Conservation (phyloP, 768 basidiomycete species). For the Phanerochaete sordida region DNA sequence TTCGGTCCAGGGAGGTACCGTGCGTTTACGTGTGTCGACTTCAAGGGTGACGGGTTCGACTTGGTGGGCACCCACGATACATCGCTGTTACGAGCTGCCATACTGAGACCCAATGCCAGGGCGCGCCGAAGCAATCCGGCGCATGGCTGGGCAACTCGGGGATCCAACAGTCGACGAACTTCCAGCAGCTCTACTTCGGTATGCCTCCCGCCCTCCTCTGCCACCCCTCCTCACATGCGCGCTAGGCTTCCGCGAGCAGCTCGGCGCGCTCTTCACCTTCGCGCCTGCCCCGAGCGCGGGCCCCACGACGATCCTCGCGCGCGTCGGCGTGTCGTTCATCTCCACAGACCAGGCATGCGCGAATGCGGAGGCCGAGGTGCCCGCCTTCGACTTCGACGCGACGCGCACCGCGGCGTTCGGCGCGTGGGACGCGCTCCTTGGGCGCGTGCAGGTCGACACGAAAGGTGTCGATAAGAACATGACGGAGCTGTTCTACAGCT, state of each 20-base stretch:
- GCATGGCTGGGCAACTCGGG: conserved; percentile 50
- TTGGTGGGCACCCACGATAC: conserved; percentile 13
- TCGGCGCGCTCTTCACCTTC: conserved; percentile 54
- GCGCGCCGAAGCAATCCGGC: conserved; percentile 49
- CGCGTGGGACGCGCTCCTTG: conserved; percentile 57
- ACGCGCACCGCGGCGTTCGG: conserved; percentile 40
- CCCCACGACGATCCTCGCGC: conserved; percentile 47
- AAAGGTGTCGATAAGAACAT: conserved; percentile 45
- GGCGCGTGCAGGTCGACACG: conserved; percentile 50
- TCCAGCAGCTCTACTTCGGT: conserved; percentile 50
- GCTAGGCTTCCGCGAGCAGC: conserved; percentile 46
- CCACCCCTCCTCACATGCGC: not conserved
- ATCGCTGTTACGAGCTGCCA: too few relatives aligned
- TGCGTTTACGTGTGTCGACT: conserved; percentile 59
- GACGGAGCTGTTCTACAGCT: conserved; percentile 56
- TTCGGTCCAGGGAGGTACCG: conserved; percentile 59
- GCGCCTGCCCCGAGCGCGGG: conserved; percentile 32
- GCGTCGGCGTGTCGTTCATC: conserved; percentile 65
- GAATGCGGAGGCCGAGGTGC: conserved; percentile 60
- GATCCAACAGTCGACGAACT: conserved; percentile 40
- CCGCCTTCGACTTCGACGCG: conserved; percentile 50
- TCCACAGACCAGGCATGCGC: conserved; percentile 56
- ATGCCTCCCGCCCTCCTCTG: conserved; percentile 3
- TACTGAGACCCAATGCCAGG: conserved; percentile 9
- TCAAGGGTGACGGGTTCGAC: conserved; percentile 45